Percentiles rank a stretch among this genome's conserved stretches.
phyloP scores from a whole-genome alignment of 208 protist species.

The Ichthyophonus hoferi region DNA sequence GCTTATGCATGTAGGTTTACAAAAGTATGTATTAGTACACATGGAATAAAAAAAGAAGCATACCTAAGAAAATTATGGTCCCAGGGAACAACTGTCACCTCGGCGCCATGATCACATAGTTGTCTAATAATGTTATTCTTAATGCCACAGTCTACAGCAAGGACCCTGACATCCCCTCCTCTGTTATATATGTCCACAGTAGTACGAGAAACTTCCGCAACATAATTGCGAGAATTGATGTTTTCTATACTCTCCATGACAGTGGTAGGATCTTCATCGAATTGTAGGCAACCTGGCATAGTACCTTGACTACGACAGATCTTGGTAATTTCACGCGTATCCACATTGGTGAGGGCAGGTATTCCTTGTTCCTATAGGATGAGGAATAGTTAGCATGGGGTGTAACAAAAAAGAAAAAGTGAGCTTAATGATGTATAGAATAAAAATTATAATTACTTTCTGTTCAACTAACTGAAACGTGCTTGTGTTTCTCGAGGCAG shows the following conservation, averaged over 20 bases:
- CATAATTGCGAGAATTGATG: too few species aligned
- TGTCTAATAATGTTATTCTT: slow-evolving; percentile 62
- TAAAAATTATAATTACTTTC: too few species aligned
- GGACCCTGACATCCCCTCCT: slow-evolving; percentile 45
- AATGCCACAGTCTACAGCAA: slow-evolving; percentile 76
- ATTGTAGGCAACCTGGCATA: background rate
- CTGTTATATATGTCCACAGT: background rate
- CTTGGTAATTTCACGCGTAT: slow-evolving; percentile 92
- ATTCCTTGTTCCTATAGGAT: slow-evolving; percentile 72
- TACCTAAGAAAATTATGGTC: slow-evolving; percentile 26
- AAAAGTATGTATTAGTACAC: too few species aligned
- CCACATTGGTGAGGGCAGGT: slow-evolving; percentile 90
- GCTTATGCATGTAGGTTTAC: too few species aligned
- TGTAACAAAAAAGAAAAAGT: too few species aligned
- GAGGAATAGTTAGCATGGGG: too few species aligned
- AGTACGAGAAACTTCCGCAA: background rate
- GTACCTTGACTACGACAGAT: slow-evolving; percentile 61
- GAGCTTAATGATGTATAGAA: too few species aligned
- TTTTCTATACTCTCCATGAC: too few species aligned
- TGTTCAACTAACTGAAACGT: too few species aligned
- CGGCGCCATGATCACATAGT: slow-evolving; percentile 30
- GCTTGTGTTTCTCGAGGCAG: too few species aligned
- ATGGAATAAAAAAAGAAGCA: background rate
- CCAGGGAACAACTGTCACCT: slow-evolving; percentile 44
- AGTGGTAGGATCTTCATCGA: background rate